Evolutionary conservation across 164 flowering plant species (phyloP), one percentile per base, ranked within the genome.

Genomic region (Amborella trichopoda): DNA sequence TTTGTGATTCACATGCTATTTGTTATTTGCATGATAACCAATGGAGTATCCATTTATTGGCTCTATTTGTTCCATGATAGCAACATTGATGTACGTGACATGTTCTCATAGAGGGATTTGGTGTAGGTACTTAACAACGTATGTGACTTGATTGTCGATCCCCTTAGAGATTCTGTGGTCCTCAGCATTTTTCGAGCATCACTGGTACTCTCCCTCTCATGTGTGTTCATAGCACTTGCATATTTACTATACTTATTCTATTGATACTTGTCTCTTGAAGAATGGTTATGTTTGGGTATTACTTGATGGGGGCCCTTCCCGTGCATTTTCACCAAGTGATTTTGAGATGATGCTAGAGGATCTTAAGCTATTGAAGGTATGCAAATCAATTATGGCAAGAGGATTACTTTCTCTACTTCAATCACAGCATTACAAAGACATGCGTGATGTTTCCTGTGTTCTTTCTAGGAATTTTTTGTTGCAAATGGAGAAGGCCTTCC

Each of bases 401-500:
- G n/a, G 36, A 37, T 2, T 4, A 5, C n/a, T 37, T 37, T 37
- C 9, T 14, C 16, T 37, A 14, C 41, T n/a, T 1, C 3, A 26
- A 37, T 9, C 45, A 48, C 39, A 33, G n/a, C 41, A 44, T 30
- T 32, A n/a, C 11, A n/a, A 10, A 10, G 36, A 10, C n/a, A 32
- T 32, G 11, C n/a, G 11, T 32, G 36, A 32, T 11, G 36, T 32
- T 32, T 11, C 36, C 11, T 32, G n/a, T 37, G 25, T 49, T 19
- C 39, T 53, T 47, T 61, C 22, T 32, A 88, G 96, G 96, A 78
- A n/a, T 74, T 88, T 46, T 88, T 88, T 71, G 63, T 81, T 25
- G 96, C 96, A 45, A 73, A 81, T 52, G 94, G 89, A 46, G 86
- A 88, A 57, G 96, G 96, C 28, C 84, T 88, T 54, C 89, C 91